Percentiles rank a stretch among this genome's conserved stretches.
Evolutionary conservation across 176 grass and related monocot genomes (phyloP).

Genomic region (Avena sativa): DNA sequence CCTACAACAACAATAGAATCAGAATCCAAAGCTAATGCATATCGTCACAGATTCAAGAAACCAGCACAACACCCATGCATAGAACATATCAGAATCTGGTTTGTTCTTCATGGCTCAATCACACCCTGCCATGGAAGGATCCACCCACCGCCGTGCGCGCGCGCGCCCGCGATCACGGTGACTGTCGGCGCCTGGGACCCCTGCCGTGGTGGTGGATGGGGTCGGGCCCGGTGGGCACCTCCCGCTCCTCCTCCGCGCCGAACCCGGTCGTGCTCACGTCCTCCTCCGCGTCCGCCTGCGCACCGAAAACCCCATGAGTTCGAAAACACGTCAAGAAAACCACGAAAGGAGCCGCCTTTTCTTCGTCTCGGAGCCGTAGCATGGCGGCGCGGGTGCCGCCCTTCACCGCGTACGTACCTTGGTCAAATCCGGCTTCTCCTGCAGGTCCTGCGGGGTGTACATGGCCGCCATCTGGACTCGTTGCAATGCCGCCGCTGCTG

Average conservation of each 20-base stretch:
- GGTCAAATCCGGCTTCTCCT: conserved; percentile 52
- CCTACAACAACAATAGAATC: conserved; percentile 49
- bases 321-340: conserved; percentile 10
- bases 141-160: conserved; percentile 1
- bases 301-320: conserved; percentile 43
- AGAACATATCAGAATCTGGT: conserved; percentile 28
- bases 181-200: conserved; percentile 56
- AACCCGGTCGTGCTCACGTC: conserved; percentile 53
- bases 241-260: conserved; percentile 63
- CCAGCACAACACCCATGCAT: conserved; percentile 15
- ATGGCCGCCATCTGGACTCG: conserved; percentile 45
- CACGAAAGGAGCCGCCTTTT: conserved; percentile 39
- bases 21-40: conserved; percentile 31
- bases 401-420: conserved; percentile 40
- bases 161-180: conserved; percentile 40
- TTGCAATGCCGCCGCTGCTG: conserved; percentile 44
- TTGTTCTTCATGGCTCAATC: conserved; percentile 36
- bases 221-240: conserved; percentile 83
- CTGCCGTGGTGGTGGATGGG: conserved; percentile 84
- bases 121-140: conserved; percentile 28
- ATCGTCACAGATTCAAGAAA: conserved; percentile 41
- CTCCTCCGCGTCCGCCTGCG: conserved; percentile 48
- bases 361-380: background rate
- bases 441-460: conserved; percentile 46
- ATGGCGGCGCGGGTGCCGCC: background rate